Evolutionary conservation across 495 filamentous ascomycete species (phyloP).

Genomic region (Lepraria neglecta): DNA sequence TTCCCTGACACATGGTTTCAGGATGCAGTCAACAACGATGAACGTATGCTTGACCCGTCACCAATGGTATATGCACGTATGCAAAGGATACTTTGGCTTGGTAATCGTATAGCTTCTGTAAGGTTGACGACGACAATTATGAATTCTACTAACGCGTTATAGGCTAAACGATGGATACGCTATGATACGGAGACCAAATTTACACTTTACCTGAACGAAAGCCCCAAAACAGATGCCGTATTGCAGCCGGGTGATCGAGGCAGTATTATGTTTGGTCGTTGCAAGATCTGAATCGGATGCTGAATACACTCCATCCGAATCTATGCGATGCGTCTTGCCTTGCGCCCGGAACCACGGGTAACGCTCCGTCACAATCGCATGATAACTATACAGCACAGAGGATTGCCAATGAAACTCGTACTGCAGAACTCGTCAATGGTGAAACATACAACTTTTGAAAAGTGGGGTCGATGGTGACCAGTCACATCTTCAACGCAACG

Average conservation of each 20-base stretch:
- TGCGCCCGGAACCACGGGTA: neutral
- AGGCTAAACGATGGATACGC: neutral
- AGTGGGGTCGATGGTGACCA: too few species aligned
- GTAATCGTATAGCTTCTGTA: constrained; percentile 50
- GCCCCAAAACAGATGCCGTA: neutral
- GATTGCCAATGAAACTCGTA: neutral
- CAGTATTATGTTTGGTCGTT: neutral
- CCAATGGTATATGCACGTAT: constrained; percentile 58
- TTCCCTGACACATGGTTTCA: constrained; percentile 67
- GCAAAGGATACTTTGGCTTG: constrained; percentile 69
- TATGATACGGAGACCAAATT: neutral
- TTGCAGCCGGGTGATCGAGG: neutral
- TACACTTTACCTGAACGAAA: neutral
- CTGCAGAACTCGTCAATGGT: neutral
- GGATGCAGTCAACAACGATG: constrained; percentile 68
- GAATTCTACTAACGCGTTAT: neutral
- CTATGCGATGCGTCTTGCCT: neutral
- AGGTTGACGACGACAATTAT: constrained; percentile 20
- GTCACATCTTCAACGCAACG: too few species aligned
- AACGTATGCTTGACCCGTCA: constrained; percentile 58
- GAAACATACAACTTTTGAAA: too few species aligned
- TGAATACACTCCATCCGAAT: neutral
- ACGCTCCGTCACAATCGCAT: neutral
- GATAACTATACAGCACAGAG: neutral
- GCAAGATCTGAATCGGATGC: neutral